These are phyloP conservation scores for Sclerotiophoma versabilis DNA, from an alignment of 2,329 filamentous ascomycete genomes.

Conservation along the genomic window DNA sequence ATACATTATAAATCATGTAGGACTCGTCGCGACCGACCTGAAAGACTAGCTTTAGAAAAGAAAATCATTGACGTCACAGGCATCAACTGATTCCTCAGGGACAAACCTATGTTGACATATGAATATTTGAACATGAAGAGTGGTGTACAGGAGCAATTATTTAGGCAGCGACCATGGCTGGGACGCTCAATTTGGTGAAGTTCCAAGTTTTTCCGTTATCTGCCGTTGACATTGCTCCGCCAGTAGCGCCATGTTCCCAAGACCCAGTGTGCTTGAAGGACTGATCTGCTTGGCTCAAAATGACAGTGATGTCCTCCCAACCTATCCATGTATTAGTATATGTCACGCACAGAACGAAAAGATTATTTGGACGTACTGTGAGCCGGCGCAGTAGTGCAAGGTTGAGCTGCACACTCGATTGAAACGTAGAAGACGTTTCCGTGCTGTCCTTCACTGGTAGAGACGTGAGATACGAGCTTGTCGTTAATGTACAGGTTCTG, in stretches of 20 bases:
- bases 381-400: constrained; percentile 26
- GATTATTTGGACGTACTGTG: constrained; percentile 29
- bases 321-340: constrained; percentile 10
- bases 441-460: constrained; percentile 31
- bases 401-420: constrained; percentile 27
- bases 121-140: background rate
- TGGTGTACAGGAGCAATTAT: too few species aligned
- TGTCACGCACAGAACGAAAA: background rate
- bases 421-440: constrained; percentile 34
- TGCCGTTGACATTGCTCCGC: constrained; percentile 26
- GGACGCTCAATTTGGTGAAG: constrained; percentile 17
- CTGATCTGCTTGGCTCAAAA: constrained; percentile 21
- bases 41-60: too few species aligned
- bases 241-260: constrained; percentile 25
- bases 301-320: constrained; percentile 28
- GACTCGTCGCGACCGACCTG: too few species aligned
- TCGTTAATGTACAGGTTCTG: constrained; percentile 34
- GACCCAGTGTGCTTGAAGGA: constrained; percentile 21
- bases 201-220: constrained; percentile 31
- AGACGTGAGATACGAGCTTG: constrained; percentile 29
- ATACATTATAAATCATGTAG: too few species aligned
- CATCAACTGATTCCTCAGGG: too few species aligned
- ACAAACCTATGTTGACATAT: too few species aligned
- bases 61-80: too few species aligned
- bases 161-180: background rate